phyloP scores from a whole-genome alignment of 441 rosid genomes.

The Pelargonium australe region DNA sequence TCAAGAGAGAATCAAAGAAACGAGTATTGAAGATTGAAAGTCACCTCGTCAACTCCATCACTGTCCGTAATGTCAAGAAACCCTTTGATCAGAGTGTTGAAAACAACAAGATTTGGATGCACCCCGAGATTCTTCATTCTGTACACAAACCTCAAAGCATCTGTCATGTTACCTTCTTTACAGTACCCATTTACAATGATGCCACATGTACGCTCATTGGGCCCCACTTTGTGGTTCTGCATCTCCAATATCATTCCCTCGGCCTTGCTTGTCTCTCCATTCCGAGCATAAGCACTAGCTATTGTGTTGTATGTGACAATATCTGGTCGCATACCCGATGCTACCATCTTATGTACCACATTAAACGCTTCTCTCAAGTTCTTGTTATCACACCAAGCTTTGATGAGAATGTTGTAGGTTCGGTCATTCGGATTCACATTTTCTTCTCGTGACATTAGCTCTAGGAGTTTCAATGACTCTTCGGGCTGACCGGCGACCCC shows the following conservation, averaged over 20 bases:
- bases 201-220: conserved; percentile 80
- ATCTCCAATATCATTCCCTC: conserved; percentile 73
- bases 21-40: too few species aligned
- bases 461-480: conserved; percentile 58
- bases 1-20: too few species aligned
- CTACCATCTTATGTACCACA: conserved; percentile 58
- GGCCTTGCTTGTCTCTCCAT: conserved; percentile 50
- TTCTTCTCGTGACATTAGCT: conserved; percentile 47
- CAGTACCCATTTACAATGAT: conserved; percentile 72
- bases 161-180: conserved; percentile 70
- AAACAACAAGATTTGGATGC: conserved; percentile 78
- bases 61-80: conserved; percentile 54
- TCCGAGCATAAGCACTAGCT: conserved; percentile 65
- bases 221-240: conserved; percentile 50
- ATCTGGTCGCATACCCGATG: conserved; percentile 59
- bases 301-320: conserved; percentile 74
- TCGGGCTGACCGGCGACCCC: conserved; percentile 67
- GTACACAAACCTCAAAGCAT: conserved; percentile 64
- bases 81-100: conserved; percentile 80
- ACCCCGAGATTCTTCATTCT: conserved; percentile 78
- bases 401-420: conserved; percentile 69
- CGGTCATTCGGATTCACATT: conserved; percentile 59
- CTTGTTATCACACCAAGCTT: conserved; percentile 73
- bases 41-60: conserved; percentile 79
- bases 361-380: conserved; percentile 71